These are phyloP conservation scores for Gnaphalium uliginosum DNA, from an alignment of 129 eudicot genomes.

Conservation along the genomic window DNA sequence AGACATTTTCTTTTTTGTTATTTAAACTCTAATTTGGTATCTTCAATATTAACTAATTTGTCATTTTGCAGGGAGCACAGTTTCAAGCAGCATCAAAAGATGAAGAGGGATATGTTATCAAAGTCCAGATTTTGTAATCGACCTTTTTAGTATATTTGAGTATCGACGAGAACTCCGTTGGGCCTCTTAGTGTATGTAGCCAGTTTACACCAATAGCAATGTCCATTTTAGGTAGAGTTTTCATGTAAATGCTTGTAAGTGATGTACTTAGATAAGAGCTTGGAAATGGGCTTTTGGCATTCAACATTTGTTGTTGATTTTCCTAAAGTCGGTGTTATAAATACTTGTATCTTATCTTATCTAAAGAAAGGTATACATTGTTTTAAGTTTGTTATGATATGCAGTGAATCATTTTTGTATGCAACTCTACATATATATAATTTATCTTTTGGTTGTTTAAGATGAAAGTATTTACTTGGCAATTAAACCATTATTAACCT, in stretches of 20 bases:
- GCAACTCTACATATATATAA: too few relatives aligned
- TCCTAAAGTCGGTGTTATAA: neutral
- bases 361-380: neutral
- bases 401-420: neutral
- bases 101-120: slow-evolving; percentile 20
- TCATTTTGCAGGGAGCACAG: slow-evolving; percentile 28
- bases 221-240: slow-evolving; percentile 1
- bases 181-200: slow-evolving; percentile 32
- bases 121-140: slow-evolving; percentile 13
- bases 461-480: too few relatives aligned
- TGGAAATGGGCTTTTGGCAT: neutral
- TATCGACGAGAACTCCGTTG: slow-evolving; percentile 8
- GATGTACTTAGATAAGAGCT: neutral
- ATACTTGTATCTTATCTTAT: slow-evolving; percentile 2
- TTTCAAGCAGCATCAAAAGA: slow-evolving; percentile 27
- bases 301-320: slow-evolving; percentile 18
- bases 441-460: neutral
- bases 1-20: neutral
- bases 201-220: slow-evolving; percentile 6
- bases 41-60: neutral
- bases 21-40: neutral
- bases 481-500: too few relatives aligned
- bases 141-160: neutral
- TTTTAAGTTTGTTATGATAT: neutral
- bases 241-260: slow-evolving; percentile 30